Evolutionary conservation across 352 stramenopile genomes (phyloP), one percentile per base, ranked within the genome.

Genomic region (Pythium aristosporum): DNA sequence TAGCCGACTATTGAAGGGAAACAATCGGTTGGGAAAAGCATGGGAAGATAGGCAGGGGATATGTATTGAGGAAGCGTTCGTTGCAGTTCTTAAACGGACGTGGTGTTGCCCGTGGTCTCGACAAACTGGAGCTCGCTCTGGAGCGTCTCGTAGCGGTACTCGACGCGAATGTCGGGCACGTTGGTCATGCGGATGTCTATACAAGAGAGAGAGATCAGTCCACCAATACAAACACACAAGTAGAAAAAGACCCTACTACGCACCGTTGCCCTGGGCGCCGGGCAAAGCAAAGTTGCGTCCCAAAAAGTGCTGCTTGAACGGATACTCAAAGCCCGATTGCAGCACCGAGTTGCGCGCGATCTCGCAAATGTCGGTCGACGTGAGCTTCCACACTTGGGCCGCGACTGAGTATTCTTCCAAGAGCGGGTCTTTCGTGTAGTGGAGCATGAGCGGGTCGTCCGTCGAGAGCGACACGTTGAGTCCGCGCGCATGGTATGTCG

Each of bases 391-490:
- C 39, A 98, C 91, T 63, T 98, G 89, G 5, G 87, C 81, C 76
- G 92, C 93, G 21, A 97, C 85, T 57, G 78, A 97, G 71, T 98
- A 98, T 59, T 98, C 91, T 79, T 99, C 98, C 16, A 99, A 73
- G 32, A 99, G 74, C 25, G 98, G 86, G 72, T 99, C 97, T 69
- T 99, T 98, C 13, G 95, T 98, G 85, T 99, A 98, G 74, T 99
- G 98, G 37, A 99, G 95, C 76, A 99, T 89, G 25, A 99, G 79
- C 11, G 98, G 98, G 75, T 99, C 97, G 67, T 99, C 98, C 15
- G 98, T 99, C 47, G 93, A 99, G 28, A 99, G 74, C 13, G 96
- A 98, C 20, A 99, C 96, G 73, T 99, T 99, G 50, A 99, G 74
- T 1, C 97, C 98, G 41, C 97, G 86, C 32, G 88, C 89, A 70